A percentile compares a stretch with the other conserved stretches of the same genome.
These are phyloP conservation scores for Erythrophleum ivorense DNA, from an alignment of 331 rosid genomes.

Conservation along the genomic window DNA sequence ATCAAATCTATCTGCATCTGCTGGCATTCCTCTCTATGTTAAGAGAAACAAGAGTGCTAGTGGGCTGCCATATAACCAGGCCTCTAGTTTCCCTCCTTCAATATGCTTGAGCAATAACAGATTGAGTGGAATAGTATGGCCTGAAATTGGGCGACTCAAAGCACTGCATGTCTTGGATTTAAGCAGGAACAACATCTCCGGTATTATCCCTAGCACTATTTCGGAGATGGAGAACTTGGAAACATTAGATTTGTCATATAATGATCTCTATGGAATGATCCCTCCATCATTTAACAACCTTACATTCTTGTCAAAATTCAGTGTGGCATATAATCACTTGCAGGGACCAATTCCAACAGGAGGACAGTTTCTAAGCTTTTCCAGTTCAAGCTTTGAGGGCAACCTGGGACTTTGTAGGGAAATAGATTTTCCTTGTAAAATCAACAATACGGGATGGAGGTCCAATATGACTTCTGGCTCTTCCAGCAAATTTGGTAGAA, in stretches of 20 bases:
- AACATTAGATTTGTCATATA: constrained; percentile 54
- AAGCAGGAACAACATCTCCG: constrained; percentile 58
- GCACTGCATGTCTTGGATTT: constrained; percentile 59
- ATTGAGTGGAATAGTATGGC: constrained; percentile 50
- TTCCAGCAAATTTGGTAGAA: constrained; percentile 43
- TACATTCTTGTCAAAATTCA: constrained; percentile 64
- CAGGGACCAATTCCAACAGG: constrained; percentile 59
- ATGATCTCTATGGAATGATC: constrained; percentile 55
- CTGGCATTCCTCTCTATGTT: constrained; percentile 61
- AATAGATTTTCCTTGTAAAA: constrained; percentile 47
- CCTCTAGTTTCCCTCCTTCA: constrained; percentile 64
- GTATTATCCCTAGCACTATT: constrained; percentile 53
- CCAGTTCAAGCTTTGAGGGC: constrained; percentile 63
- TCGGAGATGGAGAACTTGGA: constrained; percentile 69
- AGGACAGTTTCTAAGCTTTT: constrained; percentile 63
- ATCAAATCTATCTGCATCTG: constrained; percentile 36
- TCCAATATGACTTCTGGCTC: constrained; percentile 43
- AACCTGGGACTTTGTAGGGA: constrained; percentile 57
- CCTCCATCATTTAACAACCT: constrained; percentile 56
- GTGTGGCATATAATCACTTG: constrained; percentile 66
- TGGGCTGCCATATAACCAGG: constrained; percentile 63
- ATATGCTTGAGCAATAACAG: constrained; percentile 59
- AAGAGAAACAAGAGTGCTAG: constrained; percentile 61
- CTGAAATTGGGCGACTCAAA: constrained; percentile 54
- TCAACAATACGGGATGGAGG: constrained; percentile 18